Evolutionary conservation across 495 filamentous ascomycete species (phyloP), one percentile per base, ranked within the genome.

Genomic region (Neurospora sp.): DNA sequence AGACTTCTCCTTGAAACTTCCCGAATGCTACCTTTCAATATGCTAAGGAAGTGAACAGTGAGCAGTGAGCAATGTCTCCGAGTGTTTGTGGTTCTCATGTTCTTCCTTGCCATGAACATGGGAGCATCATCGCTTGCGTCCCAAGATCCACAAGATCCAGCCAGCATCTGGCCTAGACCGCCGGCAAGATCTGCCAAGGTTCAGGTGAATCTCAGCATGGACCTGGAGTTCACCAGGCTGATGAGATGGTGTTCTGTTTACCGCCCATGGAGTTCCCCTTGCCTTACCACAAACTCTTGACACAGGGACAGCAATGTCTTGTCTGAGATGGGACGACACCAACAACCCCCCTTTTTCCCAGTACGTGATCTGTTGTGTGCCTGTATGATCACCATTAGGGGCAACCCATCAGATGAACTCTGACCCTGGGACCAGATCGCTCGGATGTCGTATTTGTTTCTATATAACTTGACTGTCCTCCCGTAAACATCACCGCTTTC

Each of bases 331-430:
- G 69, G 39, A 59, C 70, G 39, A 38, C 18, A 5, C 8, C 20
- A 73, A 42, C 72, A 39, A 23, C 1, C 62, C 54, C 41, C 8
- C 39, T 12, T 69, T 11, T 38, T 37, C 72, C 46, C 72, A 75
- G 62, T 42, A 62, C 73, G 11, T 44, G 59, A 37, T 73, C 72
- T 69, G 69, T 74, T 70, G 75, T 74, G 74, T 71, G 74, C 72
- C 75, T 74, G 79, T 79, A 75, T 81, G 80, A 79, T 80, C 77
- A 72, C 74, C 80, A 80, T 79, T 76, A 78, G 71, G 78, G 78
- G 75, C 48, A 59, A 27, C 20, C 20, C 48, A 27, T 62, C 6
- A 62, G 12, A 62, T 66, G 27, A 12, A 35, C 27, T 31, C 27
- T 35, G 54, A 66, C 14, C 27, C 54, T 35, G 31, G 54, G 23